phyloP scores from a whole-genome alignment of 768 basidiomycete species.

The Phaeotremella fagi region DNA sequence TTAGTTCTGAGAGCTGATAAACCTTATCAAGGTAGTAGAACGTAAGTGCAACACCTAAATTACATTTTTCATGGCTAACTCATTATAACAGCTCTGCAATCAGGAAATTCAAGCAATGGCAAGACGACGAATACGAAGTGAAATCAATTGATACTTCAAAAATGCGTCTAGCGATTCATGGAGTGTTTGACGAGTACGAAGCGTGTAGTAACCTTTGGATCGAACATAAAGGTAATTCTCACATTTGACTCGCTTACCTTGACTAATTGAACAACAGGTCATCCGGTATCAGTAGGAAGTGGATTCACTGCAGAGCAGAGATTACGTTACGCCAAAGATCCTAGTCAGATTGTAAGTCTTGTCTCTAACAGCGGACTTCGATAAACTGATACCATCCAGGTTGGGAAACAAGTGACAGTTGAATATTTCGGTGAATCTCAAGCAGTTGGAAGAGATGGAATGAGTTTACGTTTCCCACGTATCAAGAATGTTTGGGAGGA shows the following conservation, averaged over 20 bases:
- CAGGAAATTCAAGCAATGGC: slow-evolving; percentile 48
- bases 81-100: slow-evolving; percentile 25
- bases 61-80: background rate
- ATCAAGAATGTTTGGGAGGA: slow-evolving; percentile 43
- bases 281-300: slow-evolving; percentile 36
- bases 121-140: slow-evolving; percentile 44
- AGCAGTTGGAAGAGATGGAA: slow-evolving; percentile 11
- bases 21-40: slow-evolving; percentile 40
- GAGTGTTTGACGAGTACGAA: slow-evolving; percentile 35
- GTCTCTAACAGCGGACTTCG: background rate
- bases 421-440: slow-evolving; percentile 44
- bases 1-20: slow-evolving; percentile 39
- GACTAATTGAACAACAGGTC: slow-evolving; percentile 9
- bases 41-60: slow-evolving; percentile 23
- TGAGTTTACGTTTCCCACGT: slow-evolving; percentile 41
- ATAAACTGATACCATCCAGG: slow-evolving; percentile 7
- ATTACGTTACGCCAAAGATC: slow-evolving; percentile 34
- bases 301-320: slow-evolving; percentile 43
- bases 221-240: slow-evolving; percentile 30
- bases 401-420: slow-evolving; percentile 44
- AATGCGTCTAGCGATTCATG: slow-evolving; percentile 39
- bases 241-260: background rate
- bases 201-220: slow-evolving; percentile 39
- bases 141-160: slow-evolving; percentile 23
- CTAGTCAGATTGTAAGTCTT: slow-evolving; percentile 30